Evolutionary conservation across 23 red algal genomes (phyloP).

Genomic region (Pyropia haitanensis): DNA sequence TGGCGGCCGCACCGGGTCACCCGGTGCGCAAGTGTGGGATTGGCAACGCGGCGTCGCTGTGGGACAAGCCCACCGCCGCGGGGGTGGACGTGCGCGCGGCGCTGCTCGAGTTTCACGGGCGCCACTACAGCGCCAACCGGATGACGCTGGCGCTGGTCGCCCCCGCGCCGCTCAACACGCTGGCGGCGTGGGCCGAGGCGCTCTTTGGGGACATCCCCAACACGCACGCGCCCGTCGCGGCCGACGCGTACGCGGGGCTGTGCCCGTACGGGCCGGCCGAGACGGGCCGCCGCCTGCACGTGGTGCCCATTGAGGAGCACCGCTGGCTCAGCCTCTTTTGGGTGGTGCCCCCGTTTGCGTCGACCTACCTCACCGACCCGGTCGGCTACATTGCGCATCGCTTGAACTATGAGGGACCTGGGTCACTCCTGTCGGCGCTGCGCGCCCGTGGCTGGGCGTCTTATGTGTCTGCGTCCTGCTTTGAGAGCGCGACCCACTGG

Average conservation of each 20-base stretch:
- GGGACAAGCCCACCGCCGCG: constrained; percentile 17
- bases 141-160: constrained; percentile 71
- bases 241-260: constrained; percentile 28
- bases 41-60: constrained; percentile 59
- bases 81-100: constrained; percentile 34
- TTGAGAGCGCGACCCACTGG: constrained; percentile 16
- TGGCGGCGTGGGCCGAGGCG: constrained; percentile 38
- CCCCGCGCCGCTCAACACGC: constrained; percentile 30
- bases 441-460: constrained; percentile 60
- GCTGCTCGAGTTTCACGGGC: constrained; percentile 57
- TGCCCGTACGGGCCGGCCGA: too few relatives aligned
- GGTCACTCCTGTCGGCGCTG: constrained; percentile 54
- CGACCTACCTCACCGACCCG: constrained; percentile 39
- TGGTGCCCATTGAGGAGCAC: constrained; percentile 64
- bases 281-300: too few relatives aligned
- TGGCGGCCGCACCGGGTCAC: constrained; percentile 43
- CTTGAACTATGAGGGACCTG: constrained; percentile 63
- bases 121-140: constrained; percentile 70
- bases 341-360: constrained; percentile 27
- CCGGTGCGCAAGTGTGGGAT: constrained; percentile 80
- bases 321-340: constrained; percentile 47
- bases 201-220: constrained; percentile 64
- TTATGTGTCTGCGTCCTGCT: constrained; percentile 17
- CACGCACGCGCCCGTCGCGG: constrained; percentile 12
- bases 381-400: constrained; percentile 38